Percentiles rank a stretch among this genome's conserved stretches.
phyloP scores from a whole-genome alignment of 805 yeast species.

The Myxozyma neotropica region DNA sequence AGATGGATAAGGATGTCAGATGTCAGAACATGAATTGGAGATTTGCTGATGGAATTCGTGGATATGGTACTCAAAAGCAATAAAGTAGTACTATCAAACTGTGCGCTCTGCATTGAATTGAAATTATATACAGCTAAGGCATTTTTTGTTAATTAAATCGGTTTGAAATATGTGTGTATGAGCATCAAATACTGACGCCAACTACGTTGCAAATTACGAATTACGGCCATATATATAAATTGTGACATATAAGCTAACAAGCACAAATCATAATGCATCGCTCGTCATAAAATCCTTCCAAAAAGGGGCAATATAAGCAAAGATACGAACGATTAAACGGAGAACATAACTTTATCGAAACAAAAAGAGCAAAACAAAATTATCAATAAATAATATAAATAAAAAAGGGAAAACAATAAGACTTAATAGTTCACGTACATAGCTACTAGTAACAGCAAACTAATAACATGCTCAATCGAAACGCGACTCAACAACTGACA shows the following conservation, averaged over 20 bases:
- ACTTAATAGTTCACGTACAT: not conserved
- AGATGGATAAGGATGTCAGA: slow-evolving; percentile 64
- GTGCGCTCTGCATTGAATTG: too few relatives aligned
- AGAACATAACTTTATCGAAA: not conserved
- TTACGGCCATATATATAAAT: not conserved
- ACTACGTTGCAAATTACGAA: too few relatives aligned
- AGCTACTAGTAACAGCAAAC: not conserved
- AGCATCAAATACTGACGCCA: too few relatives aligned
- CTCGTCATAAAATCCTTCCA: slow-evolving; percentile 2
- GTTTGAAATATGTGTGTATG: too few relatives aligned
- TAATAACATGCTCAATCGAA: not conserved
- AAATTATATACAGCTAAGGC: not conserved
- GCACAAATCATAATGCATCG: slow-evolving; percentile 2
- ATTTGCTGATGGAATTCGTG: slow-evolving; percentile 85
- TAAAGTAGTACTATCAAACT: too few relatives aligned
- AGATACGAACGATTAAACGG: slow-evolving; percentile 1
- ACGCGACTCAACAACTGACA: not conserved
- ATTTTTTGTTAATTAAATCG: too few relatives aligned
- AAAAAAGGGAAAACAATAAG: not conserved
- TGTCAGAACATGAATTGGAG: slow-evolving; percentile 82
- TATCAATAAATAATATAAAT: not conserved
- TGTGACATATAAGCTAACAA: not conserved
- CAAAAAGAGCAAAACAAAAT: not conserved
- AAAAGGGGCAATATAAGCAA: not conserved
- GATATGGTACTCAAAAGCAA: slow-evolving; percentile 75